phyloP scores from a whole-genome alignment of 805 yeast species.

The Zygosaccharomyces pseudorouxii region DNA sequence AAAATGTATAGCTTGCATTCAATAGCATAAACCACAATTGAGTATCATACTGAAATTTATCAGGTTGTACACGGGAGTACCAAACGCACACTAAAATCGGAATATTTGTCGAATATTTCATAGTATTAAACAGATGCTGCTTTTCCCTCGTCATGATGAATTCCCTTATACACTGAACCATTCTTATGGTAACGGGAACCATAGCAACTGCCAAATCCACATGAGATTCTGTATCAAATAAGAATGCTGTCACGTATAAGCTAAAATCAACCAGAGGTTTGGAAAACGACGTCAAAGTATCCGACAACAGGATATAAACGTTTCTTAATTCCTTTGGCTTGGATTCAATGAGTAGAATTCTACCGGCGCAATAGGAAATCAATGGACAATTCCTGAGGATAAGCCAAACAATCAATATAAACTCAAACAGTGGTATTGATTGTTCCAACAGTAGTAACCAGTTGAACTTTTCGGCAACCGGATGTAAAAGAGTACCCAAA shows the following conservation, averaged over 20 bases:
- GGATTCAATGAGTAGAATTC: constrained; percentile 38
- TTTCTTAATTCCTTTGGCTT: constrained; percentile 35
- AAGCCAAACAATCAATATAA: constrained; percentile 13
- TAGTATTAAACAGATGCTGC: constrained; percentile 62
- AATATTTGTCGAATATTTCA: constrained; percentile 66
- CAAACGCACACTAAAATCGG: constrained; percentile 47
- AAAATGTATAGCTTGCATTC: constrained; percentile 72
- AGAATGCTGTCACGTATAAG: constrained; percentile 37
- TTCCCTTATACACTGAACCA: constrained; percentile 78
- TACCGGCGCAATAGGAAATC: constrained; percentile 36
- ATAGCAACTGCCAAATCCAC: constrained; percentile 33
- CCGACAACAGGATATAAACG: constrained; percentile 73
- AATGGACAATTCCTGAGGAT: constrained; percentile 37
- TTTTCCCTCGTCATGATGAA: constrained; percentile 41
- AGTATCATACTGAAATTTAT: constrained; percentile 15
- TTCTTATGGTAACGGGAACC: constrained; percentile 69
- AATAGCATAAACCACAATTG: constrained; percentile 44
- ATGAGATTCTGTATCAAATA: constrained; percentile 13
- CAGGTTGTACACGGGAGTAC: constrained; percentile 15
- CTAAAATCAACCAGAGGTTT: constrained; percentile 70
- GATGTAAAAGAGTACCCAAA: constrained; percentile 5
- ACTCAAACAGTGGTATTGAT: constrained; percentile 24
- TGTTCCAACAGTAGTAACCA: constrained; percentile 4
- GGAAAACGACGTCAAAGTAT: constrained; percentile 76
- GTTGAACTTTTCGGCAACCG: neutral